Base-by-base conservation (phyloP, 805 yeast species). In the Sugiyamaella mastotermitis region DNA sequence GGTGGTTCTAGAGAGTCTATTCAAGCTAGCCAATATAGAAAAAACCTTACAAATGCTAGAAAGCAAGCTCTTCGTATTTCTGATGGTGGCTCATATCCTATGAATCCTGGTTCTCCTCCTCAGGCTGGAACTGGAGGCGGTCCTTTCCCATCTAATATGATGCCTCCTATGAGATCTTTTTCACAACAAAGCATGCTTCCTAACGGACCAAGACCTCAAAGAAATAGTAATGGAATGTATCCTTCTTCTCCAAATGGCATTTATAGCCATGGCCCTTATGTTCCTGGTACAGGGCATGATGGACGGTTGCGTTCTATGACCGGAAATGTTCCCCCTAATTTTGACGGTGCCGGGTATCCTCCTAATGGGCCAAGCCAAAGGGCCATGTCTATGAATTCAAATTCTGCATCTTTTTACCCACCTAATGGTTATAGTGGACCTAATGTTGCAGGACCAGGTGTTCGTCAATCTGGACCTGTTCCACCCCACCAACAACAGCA, bases 71-170 rank as follows among this genome's bases (percentile, higher is more conserved):
- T 50, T 31, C 37, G 49, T 10, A 38, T 42, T 10, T 38, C 48
- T 8, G 52, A 46, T 17, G 48, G 49, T 26, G 40, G 40, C 14
- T n/a, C n/a, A n/a, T n/a, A n/a, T n/a, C n/a, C n/a, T n/a, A n/a
- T n/a, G n/a, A n/a, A n/a, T n/a, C n/a, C n/a, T n/a, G n/a, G n/a
- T n/a, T n/a, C n/a, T n/a, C n/a, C n/a, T n/a, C n/a, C n/a, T n/a
- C n/a, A n/a, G n/a, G n/a, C n/a, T n/a, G n/a, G n/a, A n/a, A n/a
- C n/a, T n/a, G n/a, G n/a, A n/a, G n/a, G n/a, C n/a, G n/a, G n/a
- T n/a, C n/a, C n/a, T n/a, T n/a, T n/a, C n/a, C n/a, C n/a, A n/a
- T n/a, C n/a, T n/a, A n/a, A n/a, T n/a, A n/a, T n/a, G n/a, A n/a
- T n/a, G n/a, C n/a, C n/a, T n/a, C n/a, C n/a, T n/a, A n/a, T n/a